Evolutionary conservation across 192 early-diverging fungal species (phyloP).

Genomic region (Haplosporangium gracile): DNA sequence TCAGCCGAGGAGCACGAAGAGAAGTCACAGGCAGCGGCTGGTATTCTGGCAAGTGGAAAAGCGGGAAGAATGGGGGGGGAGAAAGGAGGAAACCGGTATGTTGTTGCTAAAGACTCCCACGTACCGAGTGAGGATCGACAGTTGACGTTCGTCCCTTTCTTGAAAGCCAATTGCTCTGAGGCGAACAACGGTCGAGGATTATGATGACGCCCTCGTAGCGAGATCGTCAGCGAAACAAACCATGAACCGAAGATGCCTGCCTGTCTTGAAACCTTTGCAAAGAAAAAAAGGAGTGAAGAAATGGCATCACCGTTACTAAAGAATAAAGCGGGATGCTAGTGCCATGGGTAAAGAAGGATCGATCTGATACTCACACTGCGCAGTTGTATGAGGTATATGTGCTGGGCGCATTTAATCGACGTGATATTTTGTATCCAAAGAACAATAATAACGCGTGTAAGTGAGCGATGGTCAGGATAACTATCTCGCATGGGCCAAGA

Average conservation of each 20-base stretch:
- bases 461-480: too few relatives aligned
- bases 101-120: not conserved
- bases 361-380: not conserved
- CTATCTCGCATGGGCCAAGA: too few relatives aligned
- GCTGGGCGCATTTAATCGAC: not conserved
- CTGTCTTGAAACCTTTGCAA: not conserved
- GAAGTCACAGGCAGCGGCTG: not conserved
- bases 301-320: not conserved
- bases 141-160: not conserved
- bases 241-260: not conserved
- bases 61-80: not conserved
- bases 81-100: conserved; percentile 9
- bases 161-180: not conserved
- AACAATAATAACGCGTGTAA: too few relatives aligned
- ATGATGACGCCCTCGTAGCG: not conserved
- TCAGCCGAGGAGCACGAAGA: not conserved
- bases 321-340: not conserved
- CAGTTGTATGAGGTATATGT: not conserved
- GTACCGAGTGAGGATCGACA: not conserved
- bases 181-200: not conserved
- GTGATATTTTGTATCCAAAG: not conserved
- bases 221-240: not conserved
- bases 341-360: not conserved
- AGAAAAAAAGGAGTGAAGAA: not conserved
- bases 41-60: not conserved